These are phyloP conservation scores for Halteria grandinella DNA, from an alignment of 73 alveolate genomes.

Conservation along the genomic window DNA sequence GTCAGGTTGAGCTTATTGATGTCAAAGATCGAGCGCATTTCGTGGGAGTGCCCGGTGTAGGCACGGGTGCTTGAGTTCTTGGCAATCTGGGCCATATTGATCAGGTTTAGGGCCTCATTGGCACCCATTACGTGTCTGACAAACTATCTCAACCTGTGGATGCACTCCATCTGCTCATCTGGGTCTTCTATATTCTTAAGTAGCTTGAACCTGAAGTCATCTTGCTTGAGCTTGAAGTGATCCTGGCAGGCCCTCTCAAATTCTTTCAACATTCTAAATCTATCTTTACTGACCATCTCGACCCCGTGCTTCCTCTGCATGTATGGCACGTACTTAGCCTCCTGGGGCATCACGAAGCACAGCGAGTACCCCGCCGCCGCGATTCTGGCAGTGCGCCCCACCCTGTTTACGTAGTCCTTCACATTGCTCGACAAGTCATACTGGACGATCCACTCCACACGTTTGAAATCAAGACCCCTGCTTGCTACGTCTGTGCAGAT, in stretches of 20 bases:
- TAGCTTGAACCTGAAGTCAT: constrained; percentile 45
- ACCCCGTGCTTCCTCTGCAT: constrained; percentile 63
- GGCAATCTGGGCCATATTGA: constrained; percentile 40
- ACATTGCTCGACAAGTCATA: constrained; percentile 91
- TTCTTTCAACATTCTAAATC: constrained; percentile 69
- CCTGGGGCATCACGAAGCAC: constrained; percentile 81
- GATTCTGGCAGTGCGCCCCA: constrained; percentile 97
- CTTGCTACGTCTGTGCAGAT: constrained; percentile 96
- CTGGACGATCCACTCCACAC: constrained; percentile 89
- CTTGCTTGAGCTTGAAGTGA: constrained; percentile 67
- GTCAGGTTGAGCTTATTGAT: constrained; percentile 52
- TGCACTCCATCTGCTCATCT: constrained; percentile 75
- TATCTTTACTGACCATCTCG: constrained; percentile 62
- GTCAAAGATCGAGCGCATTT: constrained; percentile 34
- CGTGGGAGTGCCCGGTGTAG: constrained; percentile 59
- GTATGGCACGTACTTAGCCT: constrained; percentile 70
- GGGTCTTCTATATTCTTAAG: constrained; percentile 68
- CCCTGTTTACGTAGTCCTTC: constrained; percentile 95
- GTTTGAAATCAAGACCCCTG: constrained; percentile 95
- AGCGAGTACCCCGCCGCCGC: constrained; percentile 83
- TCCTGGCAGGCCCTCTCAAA: constrained; percentile 40
- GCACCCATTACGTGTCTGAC: constrained; percentile 49
- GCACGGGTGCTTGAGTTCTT: constrained; percentile 65
- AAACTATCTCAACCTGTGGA: constrained; percentile 43
- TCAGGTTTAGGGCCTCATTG: constrained; percentile 9